These are phyloP conservation scores for Nicotiana obtusifolia DNA, from an alignment of 257 asterid species.

Conservation along the genomic window DNA sequence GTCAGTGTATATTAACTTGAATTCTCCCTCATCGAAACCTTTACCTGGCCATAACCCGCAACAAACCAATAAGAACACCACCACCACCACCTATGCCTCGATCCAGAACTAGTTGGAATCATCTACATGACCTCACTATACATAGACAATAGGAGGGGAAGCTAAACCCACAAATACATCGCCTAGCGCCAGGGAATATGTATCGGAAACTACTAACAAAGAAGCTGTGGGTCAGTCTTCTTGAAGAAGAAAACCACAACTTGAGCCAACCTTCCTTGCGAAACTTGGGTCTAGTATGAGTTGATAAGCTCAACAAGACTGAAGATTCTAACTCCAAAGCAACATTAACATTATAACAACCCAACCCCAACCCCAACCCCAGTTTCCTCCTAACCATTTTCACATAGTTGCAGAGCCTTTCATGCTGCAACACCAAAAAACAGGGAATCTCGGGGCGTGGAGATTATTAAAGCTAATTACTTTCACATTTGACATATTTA, in stretches of 20 bases:
- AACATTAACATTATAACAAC: neutral
- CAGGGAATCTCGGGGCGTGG: neutral
- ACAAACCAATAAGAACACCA: neutral
- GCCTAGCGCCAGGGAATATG: neutral
- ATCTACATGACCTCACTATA: neutral
- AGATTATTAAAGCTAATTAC: neutral
- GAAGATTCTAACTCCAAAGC: neutral
- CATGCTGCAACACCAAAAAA: neutral
- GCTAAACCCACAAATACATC: neutral
- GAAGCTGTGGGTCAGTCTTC: neutral
- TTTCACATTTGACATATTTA: neutral
- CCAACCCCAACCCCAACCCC: neutral
- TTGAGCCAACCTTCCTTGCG: neutral
- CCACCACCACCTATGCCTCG: neutral
- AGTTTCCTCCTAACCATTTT: neutral
- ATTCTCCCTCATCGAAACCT: too few species aligned
- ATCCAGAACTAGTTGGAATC: neutral
- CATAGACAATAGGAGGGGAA: neutral
- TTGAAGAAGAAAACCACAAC: neutral
- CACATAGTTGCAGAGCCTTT: neutral
- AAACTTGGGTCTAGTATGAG: neutral
- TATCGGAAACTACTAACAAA: neutral
- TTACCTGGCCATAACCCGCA: neutral
- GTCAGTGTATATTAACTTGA: too few species aligned
- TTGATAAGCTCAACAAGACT: neutral